Conservation (phyloP, 208 protist genomes). For the Crithidia expoeki region DNA sequence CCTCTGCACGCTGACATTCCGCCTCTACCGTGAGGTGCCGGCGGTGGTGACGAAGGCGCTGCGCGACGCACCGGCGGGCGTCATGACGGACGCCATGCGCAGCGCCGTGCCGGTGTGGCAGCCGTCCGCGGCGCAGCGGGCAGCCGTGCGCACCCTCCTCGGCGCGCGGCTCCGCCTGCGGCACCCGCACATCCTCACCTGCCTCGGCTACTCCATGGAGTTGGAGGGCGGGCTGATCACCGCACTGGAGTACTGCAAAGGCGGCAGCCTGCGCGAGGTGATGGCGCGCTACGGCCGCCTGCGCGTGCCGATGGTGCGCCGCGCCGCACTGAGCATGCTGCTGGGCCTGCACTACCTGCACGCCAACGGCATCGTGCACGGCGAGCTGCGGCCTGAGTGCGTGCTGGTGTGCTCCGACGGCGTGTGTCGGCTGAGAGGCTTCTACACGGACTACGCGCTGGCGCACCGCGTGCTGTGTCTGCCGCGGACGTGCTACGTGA, state of each 20-base stretch:
- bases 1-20: not conserved
- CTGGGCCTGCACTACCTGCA: conserved; percentile 63
- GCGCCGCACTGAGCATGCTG: conserved; percentile 55
- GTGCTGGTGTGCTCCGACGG: conserved; percentile 60
- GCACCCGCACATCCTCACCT: conserved; percentile 16
- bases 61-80: conserved; percentile 10
- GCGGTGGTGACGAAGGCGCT: not conserved
- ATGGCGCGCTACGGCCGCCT: conserved; percentile 30
- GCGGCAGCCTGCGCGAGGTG: conserved; percentile 38
- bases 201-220: conserved; percentile 6
- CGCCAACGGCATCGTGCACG: conserved; percentile 52
- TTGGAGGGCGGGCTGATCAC: conserved; percentile 18
- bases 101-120: conserved; percentile 17
- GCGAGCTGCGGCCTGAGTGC: conserved; percentile 63
- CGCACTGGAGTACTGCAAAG: conserved; percentile 43
- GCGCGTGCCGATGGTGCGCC: conserved; percentile 16
- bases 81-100: conserved; percentile 19
- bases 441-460: conserved; percentile 27
- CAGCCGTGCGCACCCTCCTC: not conserved
- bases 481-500: conserved; percentile 57
- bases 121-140: not conserved
- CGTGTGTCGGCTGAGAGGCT: conserved; percentile 60
- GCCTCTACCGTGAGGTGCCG: too few species aligned
- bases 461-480: conserved; percentile 30
- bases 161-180: not conserved